Evolutionary conservation across 208 protist species (phyloP), one percentile per base, ranked within the genome.

Genomic region (Leishmania aethiopica): DNA sequence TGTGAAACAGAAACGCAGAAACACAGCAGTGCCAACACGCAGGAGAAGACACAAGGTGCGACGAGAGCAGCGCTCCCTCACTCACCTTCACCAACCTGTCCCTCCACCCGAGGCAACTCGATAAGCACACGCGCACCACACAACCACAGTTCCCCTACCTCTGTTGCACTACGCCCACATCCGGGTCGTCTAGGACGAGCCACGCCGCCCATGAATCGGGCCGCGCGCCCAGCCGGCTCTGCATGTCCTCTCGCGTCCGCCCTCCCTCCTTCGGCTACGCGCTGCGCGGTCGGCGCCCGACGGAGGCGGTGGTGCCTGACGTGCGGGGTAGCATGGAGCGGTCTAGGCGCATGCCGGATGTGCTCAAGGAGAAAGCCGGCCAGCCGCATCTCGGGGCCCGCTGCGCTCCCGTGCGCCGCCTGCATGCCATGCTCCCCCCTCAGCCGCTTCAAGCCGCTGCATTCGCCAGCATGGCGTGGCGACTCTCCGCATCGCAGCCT

Each of bases 21-120:
- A 45, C 42, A 45, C 42, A 45, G 42, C 42, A 45, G 42, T 45
- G 42, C 42, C 42, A 3, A 8, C 2, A 45, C 42, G 42, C 42
- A 8, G 42, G 42, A 45, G 6, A 45, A 1, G 0, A 53, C 49
- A 13, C 1, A 53, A 17, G 8, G 11, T 1, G 11, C 0, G 11
- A 2, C 49, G 0, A 1, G 57, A 19, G 5, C 0, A 60, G 22
- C 25, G 22, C 22, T 7, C 22, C 0, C 25, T n/a, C 0, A 0
- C 57, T 5, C 57, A 22, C 6, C 22, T 72, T 47, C 0, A 35
- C 42, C 69, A 35, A 4, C 25, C 57, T 55, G 51, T 55, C 51
- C 17, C 17, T 22, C 25, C 57, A 6, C 4, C 25, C 17, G 57
- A 32, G 22, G 25, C 45, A 51, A 49, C 22, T 35, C 69, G n/a